Evolutionary conservation across 225 moss, liverwort and hornwort genomes (phyloP).

Genomic region (Marchantia polymorpha): DNA sequence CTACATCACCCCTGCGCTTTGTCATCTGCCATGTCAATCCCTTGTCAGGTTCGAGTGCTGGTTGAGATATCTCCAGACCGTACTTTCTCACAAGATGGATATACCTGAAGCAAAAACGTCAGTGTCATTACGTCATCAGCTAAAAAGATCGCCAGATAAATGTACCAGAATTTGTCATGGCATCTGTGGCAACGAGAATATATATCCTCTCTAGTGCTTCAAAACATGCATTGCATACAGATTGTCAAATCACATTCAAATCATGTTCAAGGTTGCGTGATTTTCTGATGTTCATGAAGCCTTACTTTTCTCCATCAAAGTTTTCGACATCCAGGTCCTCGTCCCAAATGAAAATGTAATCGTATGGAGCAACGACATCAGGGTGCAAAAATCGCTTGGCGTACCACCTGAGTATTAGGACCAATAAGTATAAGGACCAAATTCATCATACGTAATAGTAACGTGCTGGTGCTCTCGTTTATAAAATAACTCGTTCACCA

Average conservation of each 20-base stretch:
- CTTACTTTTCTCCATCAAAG: slow-evolving; percentile 82
- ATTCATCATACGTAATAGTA: neutral
- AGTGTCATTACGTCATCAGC: neutral
- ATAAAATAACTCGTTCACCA: no score
- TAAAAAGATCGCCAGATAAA: neutral
- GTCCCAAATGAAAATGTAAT: slow-evolving; percentile 97
- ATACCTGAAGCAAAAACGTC: slow-evolving; percentile 51
- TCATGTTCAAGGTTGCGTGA: neutral
- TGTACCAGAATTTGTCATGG: no score
- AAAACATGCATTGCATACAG: no score
- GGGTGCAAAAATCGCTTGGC: slow-evolving; percentile 97
- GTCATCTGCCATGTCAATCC: slow-evolving; percentile 98
- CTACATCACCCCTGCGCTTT: slow-evolving; percentile 83
- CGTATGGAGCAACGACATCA: slow-evolving; percentile 93
- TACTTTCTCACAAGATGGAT: slow-evolving; percentile 84
- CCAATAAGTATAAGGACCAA: neutral
- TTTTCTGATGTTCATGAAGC: neutral
- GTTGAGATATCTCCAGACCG: slow-evolving; percentile 90
- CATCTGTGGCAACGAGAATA: no score
- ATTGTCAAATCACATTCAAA: neutral
- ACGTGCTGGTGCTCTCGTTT: no score
- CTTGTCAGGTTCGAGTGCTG: slow-evolving; percentile 66
- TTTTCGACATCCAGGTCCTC: slow-evolving; percentile 94
- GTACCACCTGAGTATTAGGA: slow-evolving; percentile 74
- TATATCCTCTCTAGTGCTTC: no score